Evolutionary conservation across 1,284 basidiomycete species (phyloP).

Genomic region (Cryptococcus sp.): DNA sequence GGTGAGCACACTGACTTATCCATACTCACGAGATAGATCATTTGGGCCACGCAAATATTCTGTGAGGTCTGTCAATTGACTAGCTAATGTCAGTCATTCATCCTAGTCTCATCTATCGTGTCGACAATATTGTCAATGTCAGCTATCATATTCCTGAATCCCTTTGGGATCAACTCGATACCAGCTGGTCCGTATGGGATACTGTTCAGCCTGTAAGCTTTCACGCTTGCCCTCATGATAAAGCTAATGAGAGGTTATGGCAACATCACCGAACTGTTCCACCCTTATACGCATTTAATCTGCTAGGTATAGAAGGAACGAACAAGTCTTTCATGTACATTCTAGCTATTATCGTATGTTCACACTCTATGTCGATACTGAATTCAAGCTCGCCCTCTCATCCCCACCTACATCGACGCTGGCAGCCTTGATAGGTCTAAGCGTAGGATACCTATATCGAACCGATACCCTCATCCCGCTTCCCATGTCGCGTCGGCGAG

Average conservation of each 20-base stretch:
- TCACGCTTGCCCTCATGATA: neutral
- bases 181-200: conserved; percentile 70
- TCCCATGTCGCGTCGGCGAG: conserved; percentile 28
- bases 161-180: conserved; percentile 64
- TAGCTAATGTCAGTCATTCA: conserved; percentile 60
- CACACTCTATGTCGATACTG: neutral
- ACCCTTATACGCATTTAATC: conserved; percentile 64
- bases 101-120: conserved; percentile 60
- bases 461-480: conserved; percentile 60
- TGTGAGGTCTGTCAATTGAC: conserved; percentile 52
- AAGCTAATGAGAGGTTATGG: conserved; percentile 60
- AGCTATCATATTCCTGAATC: conserved; percentile 60
- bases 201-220: conserved; percentile 47
- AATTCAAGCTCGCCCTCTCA: conserved; percentile 60
- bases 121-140: conserved; percentile 65
- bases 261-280: conserved; percentile 75
- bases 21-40: conserved; percentile 42
- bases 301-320: conserved; percentile 68
- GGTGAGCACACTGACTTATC: conserved; percentile 38
- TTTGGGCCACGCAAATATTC: conserved; percentile 85
- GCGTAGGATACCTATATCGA: conserved; percentile 70
- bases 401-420: conserved; percentile 62
- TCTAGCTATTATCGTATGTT: conserved; percentile 60
- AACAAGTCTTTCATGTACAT: conserved; percentile 71
- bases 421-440: conserved; percentile 60